Evolutionary conservation across 495 filamentous ascomycete species (phyloP).

Genomic region (Saxispiralis lemnorum): DNA sequence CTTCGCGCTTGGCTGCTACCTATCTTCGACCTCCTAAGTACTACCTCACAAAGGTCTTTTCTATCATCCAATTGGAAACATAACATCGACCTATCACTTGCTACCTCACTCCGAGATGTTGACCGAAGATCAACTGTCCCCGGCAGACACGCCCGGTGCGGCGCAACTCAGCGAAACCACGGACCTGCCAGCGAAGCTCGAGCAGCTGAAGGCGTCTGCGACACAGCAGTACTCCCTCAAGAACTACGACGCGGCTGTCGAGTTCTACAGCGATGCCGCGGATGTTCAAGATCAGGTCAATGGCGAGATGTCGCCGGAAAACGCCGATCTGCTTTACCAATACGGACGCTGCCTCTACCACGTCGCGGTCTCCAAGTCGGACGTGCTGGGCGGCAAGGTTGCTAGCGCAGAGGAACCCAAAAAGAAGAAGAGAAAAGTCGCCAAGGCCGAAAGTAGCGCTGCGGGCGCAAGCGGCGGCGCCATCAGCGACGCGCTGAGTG

Average conservation of each 20-base stretch:
- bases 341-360: slow-evolving; percentile 89
- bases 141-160: slow-evolving; percentile 1
- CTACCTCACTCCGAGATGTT: slow-evolving; percentile 1
- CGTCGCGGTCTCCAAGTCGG: slow-evolving; percentile 81
- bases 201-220: slow-evolving; percentile 37
- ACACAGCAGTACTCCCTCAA: slow-evolving; percentile 63
- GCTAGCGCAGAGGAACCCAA: slow-evolving; percentile 28
- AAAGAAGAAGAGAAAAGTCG: slow-evolving; percentile 15
- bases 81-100: slow-evolving; percentile 1
- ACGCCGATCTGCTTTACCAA: slow-evolving; percentile 79
- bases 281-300: slow-evolving; percentile 82
- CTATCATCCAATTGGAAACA: background rate
- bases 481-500: slow-evolving; percentile 16
- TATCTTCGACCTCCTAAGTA: background rate
- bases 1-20: no score
- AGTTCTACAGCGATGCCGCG: slow-evolving; percentile 72
- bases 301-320: slow-evolving; percentile 74
- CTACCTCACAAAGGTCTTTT: background rate
- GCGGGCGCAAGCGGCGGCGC: slow-evolving; percentile 4
- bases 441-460: slow-evolving; percentile 2
- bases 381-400: slow-evolving; percentile 75
- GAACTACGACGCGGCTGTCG: slow-evolving; percentile 66
- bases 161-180: slow-evolving; percentile 12
- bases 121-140: background rate
- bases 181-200: slow-evolving; percentile 18